phyloP scores from a whole-genome alignment of 352 stramenopile genomes.

The Aphanomyces astaci region DNA sequence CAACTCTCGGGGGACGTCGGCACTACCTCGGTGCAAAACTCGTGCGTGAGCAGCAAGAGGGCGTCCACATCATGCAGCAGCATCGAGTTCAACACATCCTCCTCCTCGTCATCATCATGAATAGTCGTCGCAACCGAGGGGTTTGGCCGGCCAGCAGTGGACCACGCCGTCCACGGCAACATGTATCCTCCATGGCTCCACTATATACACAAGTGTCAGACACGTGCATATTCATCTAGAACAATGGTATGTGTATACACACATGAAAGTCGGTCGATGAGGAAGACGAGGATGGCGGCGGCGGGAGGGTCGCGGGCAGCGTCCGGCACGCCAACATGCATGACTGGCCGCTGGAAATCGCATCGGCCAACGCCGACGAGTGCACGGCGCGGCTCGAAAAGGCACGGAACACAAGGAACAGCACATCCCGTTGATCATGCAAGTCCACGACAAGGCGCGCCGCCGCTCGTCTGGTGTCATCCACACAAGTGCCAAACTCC shows the following conservation, averaged over 20 bases:
- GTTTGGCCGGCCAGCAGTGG: background rate
- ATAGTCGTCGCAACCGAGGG: background rate
- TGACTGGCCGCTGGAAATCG: conserved; percentile 44
- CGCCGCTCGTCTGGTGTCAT: conserved; percentile 21
- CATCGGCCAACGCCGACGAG: conserved; percentile 38
- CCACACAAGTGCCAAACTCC: conserved; percentile 40
- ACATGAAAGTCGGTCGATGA: background rate
- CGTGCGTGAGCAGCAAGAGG: background rate
- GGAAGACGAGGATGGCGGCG: background rate
- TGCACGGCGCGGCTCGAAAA: conserved; percentile 59
- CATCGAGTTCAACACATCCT: conserved; percentile 6
- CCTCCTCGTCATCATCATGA: background rate
- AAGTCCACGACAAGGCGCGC: conserved; percentile 65
- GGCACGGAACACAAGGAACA: conserved; percentile 67
- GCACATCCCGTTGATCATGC: conserved; percentile 67
- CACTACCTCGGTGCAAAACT: no score
- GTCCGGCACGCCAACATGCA: conserved; percentile 62
- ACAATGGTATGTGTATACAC: no score
- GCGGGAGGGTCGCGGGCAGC: conserved; percentile 26
- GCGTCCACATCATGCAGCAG: conserved; percentile 19
- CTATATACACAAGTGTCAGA: background rate
- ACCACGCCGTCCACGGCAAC: background rate
- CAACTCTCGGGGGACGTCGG: background rate
- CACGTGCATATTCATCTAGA: background rate
- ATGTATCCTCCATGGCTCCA: background rate